Evolutionary conservation across 2,329 filamentous ascomycete genomes (phyloP), one percentile per base, ranked within the genome.

Genomic region (Periconia macrospinosa): DNA sequence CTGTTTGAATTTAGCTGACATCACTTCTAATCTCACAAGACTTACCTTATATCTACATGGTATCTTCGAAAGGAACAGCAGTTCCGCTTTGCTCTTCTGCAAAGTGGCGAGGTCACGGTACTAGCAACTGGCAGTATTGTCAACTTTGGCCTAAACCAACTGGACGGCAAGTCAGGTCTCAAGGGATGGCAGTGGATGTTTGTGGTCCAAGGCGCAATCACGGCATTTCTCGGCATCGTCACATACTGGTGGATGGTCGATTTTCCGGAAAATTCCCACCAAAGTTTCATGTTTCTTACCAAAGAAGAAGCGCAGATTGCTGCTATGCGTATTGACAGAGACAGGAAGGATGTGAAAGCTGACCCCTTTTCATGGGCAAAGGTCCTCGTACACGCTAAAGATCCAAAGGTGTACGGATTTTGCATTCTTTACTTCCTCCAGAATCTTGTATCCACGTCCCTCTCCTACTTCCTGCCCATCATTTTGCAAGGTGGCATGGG

Each of bases 211-310:
- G 86, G 86, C 0, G 63, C 83, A 10, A 83, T 89, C 59, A 80
- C 86, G 5, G 69, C 70, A 17, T 70, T 84, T 19, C 72, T 89
- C 18, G 86, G 86, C 2, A 61, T 86, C 30, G 53, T 79, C 13
- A 87, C 86, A 0, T 88, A 85, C 63, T 87, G 85, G 78, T 89
- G 86, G 86, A 88, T 89, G 74, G 78, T 88, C 41, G 85, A 88
- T 63, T 89, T 89, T 57, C 86, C 86, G 0, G 86, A 89, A 60
- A 77, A 84, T 23, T 78, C 83, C 1, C 76, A 83, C 49, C 72
- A 72, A 13, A 85, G 82, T 47, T 81, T 84, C 58, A 76, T 68
- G 60, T 89, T 89, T 63, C 75, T 89, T 19, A 80, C 78, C 2
- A 65, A 77, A 8, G 73, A 78, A 17, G 86, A 89, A 66, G 79